These are phyloP conservation scores for Fusarium sp. DNA, from an alignment of 2,329 filamentous ascomycete genomes.

Conservation along the genomic window DNA sequence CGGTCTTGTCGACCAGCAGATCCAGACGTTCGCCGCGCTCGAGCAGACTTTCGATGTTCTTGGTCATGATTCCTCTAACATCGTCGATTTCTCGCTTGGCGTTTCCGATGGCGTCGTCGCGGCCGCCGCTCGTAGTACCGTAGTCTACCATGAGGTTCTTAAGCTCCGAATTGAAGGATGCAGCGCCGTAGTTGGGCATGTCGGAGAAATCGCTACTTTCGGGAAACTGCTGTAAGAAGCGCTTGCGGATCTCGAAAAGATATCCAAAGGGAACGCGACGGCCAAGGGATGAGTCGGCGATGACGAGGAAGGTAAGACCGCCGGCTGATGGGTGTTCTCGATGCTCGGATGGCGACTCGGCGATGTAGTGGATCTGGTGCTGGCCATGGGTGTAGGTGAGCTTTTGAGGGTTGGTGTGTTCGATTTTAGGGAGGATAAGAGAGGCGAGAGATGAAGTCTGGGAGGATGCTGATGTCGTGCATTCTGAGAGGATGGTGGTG, in stretches of 20 bases:
- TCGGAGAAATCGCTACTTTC: constrained; percentile 76
- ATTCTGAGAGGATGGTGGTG: constrained; percentile 91
- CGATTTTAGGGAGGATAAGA: constrained; percentile 94
- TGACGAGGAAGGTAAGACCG: constrained; percentile 90
- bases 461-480: constrained; percentile 85
- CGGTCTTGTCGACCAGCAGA: constrained; percentile 95
- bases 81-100: constrained; percentile 93
- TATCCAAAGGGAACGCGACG: constrained; percentile 93
- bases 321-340: constrained; percentile 71
- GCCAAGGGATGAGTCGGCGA: constrained; percentile 83
- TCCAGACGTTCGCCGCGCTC: constrained; percentile 95
- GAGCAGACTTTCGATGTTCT: constrained; percentile 90
- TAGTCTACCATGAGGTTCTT: constrained; percentile 84
- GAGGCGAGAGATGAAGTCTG: constrained; percentile 89
- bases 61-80: constrained; percentile 91
- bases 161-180: constrained; percentile 83
- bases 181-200: constrained; percentile 90
- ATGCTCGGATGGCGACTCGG: constrained; percentile 79
- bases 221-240: constrained; percentile 80
- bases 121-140: constrained; percentile 79
- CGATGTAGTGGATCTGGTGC: constrained; percentile 95
- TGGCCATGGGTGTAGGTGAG: constrained; percentile 93
- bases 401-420: constrained; percentile 82
- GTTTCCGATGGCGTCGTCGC: constrained; percentile 83
- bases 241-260: constrained; percentile 88